Evolutionary conservation across 2,329 filamentous ascomycete genomes (phyloP), one percentile per base, ranked within the genome.

Genomic region (Xylariaceae sp.): DNA sequence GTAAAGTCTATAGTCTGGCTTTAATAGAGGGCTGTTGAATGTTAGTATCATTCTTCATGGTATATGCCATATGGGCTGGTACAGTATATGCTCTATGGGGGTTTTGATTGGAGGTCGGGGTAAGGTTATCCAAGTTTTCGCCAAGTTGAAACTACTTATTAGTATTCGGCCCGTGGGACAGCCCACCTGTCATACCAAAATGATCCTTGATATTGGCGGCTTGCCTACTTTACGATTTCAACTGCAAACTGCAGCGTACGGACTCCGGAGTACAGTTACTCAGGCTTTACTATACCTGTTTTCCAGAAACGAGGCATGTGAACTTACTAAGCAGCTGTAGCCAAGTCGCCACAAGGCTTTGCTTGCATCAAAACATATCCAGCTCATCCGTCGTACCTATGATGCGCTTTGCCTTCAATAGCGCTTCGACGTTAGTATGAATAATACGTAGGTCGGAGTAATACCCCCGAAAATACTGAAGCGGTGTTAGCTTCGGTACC

Each of bases 81-180:
- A n/a, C n/a, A n/a, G n/a, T n/a, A n/a, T n/a, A n/a, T n/a, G n/a
- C n/a, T n/a, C n/a, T n/a, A n/a, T n/a, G n/a, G n/a, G n/a, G n/a
- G 19, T 33, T 53, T 14, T 53, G 49, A 57, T 60, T 57, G 50
- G 50, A 48, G 28, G 50, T 62, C 51, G 61, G 55, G 52, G 56
- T 56, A 64, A 59, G 66, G 60, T 56, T 64, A 58, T 8, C 61
- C 56, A 62, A 58, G 53, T 67, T 61, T 63, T 63, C 47, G 64
- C 57, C 53, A 60, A 60, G 44, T 61, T 51, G 52, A 24, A 41
- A 54, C 49, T 59, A 50, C 54, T 62, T 60, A 48, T 57, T 45
- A 63, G 58, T 64, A 68, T 66, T 68, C 65, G 67, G 67, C 58
- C 66, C 65, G 65, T 63, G 61, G 55, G 26, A 21, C 40, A 56